Percentiles rank a stretch among this genome's conserved stretches.
phyloP scores from a whole-genome alignment of 257 asterid species.

The Solanum commersonii region DNA sequence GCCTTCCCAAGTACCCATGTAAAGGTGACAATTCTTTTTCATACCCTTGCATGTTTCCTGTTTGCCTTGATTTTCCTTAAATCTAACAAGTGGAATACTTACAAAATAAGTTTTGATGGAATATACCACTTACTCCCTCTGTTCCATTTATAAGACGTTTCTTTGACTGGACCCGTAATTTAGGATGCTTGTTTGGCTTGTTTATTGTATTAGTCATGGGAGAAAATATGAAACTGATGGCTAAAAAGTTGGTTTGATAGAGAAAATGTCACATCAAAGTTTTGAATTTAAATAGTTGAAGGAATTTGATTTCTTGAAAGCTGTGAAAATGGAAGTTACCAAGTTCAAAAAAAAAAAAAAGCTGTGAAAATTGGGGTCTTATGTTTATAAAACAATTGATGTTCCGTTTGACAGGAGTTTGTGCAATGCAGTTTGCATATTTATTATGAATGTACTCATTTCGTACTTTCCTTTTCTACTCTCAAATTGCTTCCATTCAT shows the following conservation, averaged over 20 bases:
- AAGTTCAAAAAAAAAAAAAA: background rate
- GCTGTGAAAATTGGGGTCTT: background rate
- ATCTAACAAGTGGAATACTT: background rate
- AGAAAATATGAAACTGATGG: background rate
- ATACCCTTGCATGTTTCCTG: background rate
- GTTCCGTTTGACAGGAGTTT: background rate
- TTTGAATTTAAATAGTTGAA: background rate
- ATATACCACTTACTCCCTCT: background rate
- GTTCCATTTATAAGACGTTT: background rate
- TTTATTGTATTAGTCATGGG: background rate
- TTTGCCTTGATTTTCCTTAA: background rate
- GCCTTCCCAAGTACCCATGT: slow-evolving; percentile 92
- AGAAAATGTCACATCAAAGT: background rate
- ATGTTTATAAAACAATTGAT: background rate
- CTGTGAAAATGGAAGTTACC: background rate
- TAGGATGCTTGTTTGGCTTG: background rate
- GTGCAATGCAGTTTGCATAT: background rate
- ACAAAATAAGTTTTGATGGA: background rate
- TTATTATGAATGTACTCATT: background rate
- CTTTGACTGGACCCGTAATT: background rate
- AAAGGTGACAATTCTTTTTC: slow-evolving; percentile 17
- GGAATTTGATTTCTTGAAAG: background rate
- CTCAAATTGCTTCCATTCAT: background rate
- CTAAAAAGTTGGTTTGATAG: background rate
- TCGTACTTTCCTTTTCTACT: background rate